Evolutionary conservation across 768 basidiomycete species (phyloP), one percentile per base, ranked within the genome.

Genomic region (Piloderma croceum): DNA sequence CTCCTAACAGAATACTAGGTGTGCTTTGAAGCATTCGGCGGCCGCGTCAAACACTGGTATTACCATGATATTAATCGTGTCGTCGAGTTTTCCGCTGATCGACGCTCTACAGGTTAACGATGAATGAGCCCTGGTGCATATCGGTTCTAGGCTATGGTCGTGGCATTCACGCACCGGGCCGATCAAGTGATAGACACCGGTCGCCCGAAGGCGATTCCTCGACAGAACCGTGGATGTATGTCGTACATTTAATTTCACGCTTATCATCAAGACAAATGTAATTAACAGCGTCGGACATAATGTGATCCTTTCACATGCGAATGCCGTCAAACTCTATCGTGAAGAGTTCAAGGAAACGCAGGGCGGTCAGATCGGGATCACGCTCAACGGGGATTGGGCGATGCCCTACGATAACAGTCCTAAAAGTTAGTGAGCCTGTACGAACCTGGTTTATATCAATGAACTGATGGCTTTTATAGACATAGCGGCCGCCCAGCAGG

Each of bases 71-170:
- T 23, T 31, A 36, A n/a, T 45, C 36, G n/a, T 18, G 24, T 34
- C 24, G 9, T 40, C 24, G 18, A 31, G 57, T 54, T 45, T 39
- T 45, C 48, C 45, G 24, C 47, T 54, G 34, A 60, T 51, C 41
- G 42, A n/a, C 37, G 49, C 34, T 36, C 2, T 36, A 17, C 40
- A 80, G 79, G 80, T 57, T 85, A 36, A 86, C 83, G 3, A 67
- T 85, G 60, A 86, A 87, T 57, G 83, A 89, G 63, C 82, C 82
- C 1, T 83, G 78, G 81, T 79, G 78, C 54, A 69, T 80, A 38
- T 73, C 83, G 36, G 68, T 83, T 49, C 63, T 81, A 35, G 83
- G 84, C n/a, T 81, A 84, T 51, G 78, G 79, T 11, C 69, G 74
- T 34, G 83, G 81, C 34, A 71, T 79, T 11, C 86, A 86, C 47